Conservation (phyloP, 768 basidiomycete genomes). For the Leccinellum luteum region DNA sequence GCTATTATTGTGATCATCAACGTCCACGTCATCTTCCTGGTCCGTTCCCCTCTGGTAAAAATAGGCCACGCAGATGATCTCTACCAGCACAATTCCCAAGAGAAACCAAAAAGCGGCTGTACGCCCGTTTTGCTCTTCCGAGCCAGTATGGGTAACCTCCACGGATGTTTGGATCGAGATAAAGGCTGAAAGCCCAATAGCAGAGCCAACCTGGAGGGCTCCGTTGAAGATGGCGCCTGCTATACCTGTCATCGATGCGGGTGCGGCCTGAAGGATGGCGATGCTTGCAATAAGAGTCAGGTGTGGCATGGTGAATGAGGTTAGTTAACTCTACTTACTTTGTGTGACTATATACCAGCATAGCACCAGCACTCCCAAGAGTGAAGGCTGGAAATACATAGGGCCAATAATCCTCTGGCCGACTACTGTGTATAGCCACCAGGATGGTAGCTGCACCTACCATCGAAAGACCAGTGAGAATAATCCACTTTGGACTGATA, state of each 20-base stretch:
- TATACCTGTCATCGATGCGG: conserved; percentile 48
- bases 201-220: conserved; percentile 51
- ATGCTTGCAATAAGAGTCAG: conserved; percentile 33
- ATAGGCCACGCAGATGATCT: conserved; percentile 30
- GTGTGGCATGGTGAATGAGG: not conserved
- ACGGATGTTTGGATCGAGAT: conserved; percentile 48
- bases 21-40: too few relatives aligned
- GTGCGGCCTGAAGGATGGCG: conserved; percentile 48
- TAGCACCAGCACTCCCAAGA: conserved; percentile 45
- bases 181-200: conserved; percentile 48
- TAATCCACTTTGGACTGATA: conserved; percentile 43
- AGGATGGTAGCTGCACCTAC: conserved; percentile 39
- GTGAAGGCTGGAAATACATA: conserved; percentile 49
- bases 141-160: conserved; percentile 32
- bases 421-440: conserved; percentile 41
- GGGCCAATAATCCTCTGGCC: conserved; percentile 43
- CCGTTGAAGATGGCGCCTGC: conserved; percentile 57
- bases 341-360: conserved; percentile 45
- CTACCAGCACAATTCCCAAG: conserved; percentile 34
- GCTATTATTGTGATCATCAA: too few relatives aligned
- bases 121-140: conserved; percentile 37
- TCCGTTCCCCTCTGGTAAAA: conserved; percentile 37
- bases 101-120: conserved; percentile 47
- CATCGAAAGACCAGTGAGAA: conserved; percentile 40
- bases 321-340: conserved; percentile 36